Base-by-base conservation (phyloP, 2,329 filamentous ascomycete species). In the Pseudogymnoascus sp. region DNA sequence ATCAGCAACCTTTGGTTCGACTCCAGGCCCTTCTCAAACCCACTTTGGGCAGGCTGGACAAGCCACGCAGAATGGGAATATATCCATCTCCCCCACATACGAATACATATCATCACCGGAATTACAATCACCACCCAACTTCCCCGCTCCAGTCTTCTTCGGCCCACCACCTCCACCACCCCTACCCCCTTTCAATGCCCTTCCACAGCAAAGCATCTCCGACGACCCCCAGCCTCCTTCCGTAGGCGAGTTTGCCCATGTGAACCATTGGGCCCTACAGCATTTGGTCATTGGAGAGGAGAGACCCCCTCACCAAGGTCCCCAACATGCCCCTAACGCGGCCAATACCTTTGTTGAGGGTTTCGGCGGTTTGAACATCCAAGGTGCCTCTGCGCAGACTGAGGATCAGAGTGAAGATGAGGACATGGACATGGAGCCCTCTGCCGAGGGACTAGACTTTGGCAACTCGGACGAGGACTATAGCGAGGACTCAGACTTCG, bases 381-480 rank as follows among this genome's bases (percentile, higher is more conserved):
- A 56, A 56, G 50, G 50, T 4, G 50, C 29, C 29, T 3, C 50
- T 2, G 3, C 8, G n/a, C n/a, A 33, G 14, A n/a, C 50, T 33
- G 50, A 7, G 6, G 10, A 56, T 31, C n/a, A 56, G n/a, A 21
- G 29, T n/a, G 50, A 33, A 21, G 50, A 56, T 19, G 50, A 56
- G 13, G 59, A 40, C 16, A 26, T 61, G 21, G 33, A 44, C 11
- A 61, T 61, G 35, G 35, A 61, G 6, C 59, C 31, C 33, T 26
- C 35, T 16, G 59, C 29, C 16, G 59, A 40, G 33, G 40, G 59
- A 1, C 59, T 38, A 3, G 35, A 61, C 59, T 38, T 56, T 6
- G 50, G 50, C 10, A 33, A 61, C 59, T 38, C 59, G 6, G 59
- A 61, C 31, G 59, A 61, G 5, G 59, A 61, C 11, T 38, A 56